phyloP scores from a whole-genome alignment of 306 rosid genomes.

The Gastrolobium bilobum region DNA sequence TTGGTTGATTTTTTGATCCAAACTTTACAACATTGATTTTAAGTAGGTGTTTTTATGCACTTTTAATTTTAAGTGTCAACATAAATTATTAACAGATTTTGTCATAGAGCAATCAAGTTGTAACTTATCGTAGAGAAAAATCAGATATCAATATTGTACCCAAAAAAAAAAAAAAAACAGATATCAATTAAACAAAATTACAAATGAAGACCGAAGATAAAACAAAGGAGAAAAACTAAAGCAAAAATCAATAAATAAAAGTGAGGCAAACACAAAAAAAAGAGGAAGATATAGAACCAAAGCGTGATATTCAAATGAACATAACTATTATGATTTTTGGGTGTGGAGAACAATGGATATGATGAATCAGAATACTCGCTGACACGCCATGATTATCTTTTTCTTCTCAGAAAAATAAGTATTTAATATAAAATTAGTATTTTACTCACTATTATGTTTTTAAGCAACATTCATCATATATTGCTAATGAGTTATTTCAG shows the following conservation, averaged over 20 bases:
- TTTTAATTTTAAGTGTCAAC: background rate
- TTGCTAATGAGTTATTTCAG: background rate
- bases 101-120: background rate
- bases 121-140: background rate
- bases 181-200: no score
- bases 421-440: background rate
- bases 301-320: conserved; percentile 22
- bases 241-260: background rate
- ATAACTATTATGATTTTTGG: conserved; percentile 26
- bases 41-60: background rate
- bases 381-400: conserved; percentile 1
- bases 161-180: background rate
- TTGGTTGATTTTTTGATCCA: background rate
- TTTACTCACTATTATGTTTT: background rate
- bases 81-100: background rate
- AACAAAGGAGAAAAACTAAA: background rate
- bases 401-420: background rate
- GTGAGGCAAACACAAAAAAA: background rate
- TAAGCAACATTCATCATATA: background rate
- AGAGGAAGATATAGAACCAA: background rate
- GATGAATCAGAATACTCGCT: background rate
- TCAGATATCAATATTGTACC: background rate
- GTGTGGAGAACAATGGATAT: background rate
- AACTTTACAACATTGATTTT: background rate
- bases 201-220: background rate